These are phyloP conservation scores for Stenogyne calaminthoides DNA, from an alignment of 305 asterid species.

Conservation along the genomic window DNA sequence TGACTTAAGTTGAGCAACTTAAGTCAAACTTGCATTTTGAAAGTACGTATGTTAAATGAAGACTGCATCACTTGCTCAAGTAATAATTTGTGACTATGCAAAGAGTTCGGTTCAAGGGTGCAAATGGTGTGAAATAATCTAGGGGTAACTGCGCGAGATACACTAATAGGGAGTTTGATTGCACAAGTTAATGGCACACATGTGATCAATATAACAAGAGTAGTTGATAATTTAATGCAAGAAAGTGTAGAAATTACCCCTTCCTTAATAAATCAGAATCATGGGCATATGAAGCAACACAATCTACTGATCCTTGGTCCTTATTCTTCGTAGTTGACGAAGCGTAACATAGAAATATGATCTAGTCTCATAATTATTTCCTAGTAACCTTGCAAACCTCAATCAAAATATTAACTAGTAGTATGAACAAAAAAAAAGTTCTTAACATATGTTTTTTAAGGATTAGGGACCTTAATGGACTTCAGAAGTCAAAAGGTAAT, in stretches of 20 bases:
- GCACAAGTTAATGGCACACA: neutral
- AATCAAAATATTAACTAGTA: neutral
- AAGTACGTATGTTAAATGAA: conserved; percentile 4
- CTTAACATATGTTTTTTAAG: neutral
- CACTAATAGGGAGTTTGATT: neutral
- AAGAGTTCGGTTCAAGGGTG: neutral
- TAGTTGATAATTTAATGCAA: neutral
- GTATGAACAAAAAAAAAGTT: neutral
- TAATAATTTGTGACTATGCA: neutral
- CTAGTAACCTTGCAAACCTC: neutral
- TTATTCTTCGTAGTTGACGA: too few species aligned
- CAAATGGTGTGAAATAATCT: neutral
- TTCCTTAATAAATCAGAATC: neutral
- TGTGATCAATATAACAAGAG: neutral
- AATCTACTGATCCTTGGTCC: neutral
- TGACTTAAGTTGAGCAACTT: neutral
- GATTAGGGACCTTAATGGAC: neutral
- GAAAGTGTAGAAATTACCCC: neutral
- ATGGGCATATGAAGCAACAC: neutral
- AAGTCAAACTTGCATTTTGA: conserved; percentile 17
- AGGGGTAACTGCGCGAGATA: neutral
- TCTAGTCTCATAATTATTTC: neutral
- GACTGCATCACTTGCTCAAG: neutral
- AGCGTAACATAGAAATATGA: neutral
- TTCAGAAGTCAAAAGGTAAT: neutral